Evolutionary conservation across 2,329 filamentous ascomycete species (phyloP).

Genomic region (Colletotrichum destructivum): DNA sequence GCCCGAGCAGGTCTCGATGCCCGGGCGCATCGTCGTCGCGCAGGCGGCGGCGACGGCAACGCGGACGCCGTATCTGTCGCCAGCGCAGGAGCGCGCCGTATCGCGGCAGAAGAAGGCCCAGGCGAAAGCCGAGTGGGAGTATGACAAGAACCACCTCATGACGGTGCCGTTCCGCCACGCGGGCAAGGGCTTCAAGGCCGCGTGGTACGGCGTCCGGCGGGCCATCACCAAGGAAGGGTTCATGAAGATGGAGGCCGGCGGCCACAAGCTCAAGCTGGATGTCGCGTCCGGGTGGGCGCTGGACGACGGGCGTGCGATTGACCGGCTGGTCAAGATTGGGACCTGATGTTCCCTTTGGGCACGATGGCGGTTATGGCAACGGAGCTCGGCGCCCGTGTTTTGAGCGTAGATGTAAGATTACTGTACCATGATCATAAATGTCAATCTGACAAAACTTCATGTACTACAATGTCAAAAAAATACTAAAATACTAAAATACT

Average conservation of each 20-base stretch:
- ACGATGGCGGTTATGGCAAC: not conserved
- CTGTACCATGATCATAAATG: constrained; percentile 6
- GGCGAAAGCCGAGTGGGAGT: constrained; percentile 60
- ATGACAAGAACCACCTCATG: constrained; percentile 70
- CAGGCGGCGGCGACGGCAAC: constrained; percentile 23
- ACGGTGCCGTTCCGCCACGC: constrained; percentile 71
- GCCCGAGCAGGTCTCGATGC: constrained; percentile 56
- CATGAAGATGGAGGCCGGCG: constrained; percentile 63
- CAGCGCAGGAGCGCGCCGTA: constrained; percentile 48
- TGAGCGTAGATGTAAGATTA: constrained; percentile 2
- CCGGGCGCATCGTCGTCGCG: constrained; percentile 55
- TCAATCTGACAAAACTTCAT: not conserved
- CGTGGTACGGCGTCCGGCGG: constrained; percentile 63
- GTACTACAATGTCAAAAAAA: not conserved
- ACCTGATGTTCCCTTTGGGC: constrained; percentile 1
- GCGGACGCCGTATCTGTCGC: constrained; percentile 37
- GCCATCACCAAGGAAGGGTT: constrained; percentile 72
- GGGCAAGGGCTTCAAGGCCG: constrained; percentile 55
- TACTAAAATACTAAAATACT: too few species aligned
- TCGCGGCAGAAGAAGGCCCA: constrained; percentile 56
- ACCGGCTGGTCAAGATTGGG: constrained; percentile 61
- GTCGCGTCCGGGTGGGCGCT: constrained; percentile 70
- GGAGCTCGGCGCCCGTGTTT: not conserved
- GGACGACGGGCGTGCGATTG: constrained; percentile 71
- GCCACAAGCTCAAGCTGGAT: constrained; percentile 70